Conservation (phyloP, 768 basidiomycete species). For the Cystobasidium ongulense region DNA sequence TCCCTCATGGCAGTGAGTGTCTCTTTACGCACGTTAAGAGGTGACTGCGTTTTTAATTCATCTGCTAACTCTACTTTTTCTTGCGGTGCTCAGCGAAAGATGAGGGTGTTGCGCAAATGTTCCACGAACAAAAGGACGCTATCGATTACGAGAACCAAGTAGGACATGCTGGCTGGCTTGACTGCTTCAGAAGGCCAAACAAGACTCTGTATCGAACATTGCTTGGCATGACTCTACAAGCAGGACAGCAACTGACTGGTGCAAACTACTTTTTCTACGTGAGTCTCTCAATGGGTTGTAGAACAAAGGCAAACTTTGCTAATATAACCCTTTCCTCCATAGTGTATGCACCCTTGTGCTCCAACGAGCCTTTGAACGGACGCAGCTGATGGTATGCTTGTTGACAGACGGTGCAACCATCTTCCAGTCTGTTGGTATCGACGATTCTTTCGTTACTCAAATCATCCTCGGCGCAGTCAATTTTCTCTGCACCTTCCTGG, state of each 20-base stretch:
- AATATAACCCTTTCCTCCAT: background rate
- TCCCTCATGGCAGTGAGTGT: slow-evolving; percentile 2
- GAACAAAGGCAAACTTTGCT: background rate
- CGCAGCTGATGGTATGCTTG: background rate
- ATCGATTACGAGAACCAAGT: slow-evolving; percentile 52
- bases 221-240: slow-evolving; percentile 58
- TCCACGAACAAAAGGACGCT: slow-evolving; percentile 54
- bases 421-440: slow-evolving; percentile 60
- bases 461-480: slow-evolving; percentile 69
- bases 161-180: slow-evolving; percentile 55
- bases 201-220: slow-evolving; percentile 54
- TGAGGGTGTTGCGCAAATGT: slow-evolving; percentile 41
- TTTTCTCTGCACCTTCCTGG: slow-evolving; percentile 58
- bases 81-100: slow-evolving; percentile 20
- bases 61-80: background rate
- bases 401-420: slow-evolving; percentile 52
- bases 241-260: slow-evolving; percentile 64
- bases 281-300: background rate
- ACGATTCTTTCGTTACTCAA: slow-evolving; percentile 62
- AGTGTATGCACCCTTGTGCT: slow-evolving; percentile 3
- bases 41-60: too few species aligned
- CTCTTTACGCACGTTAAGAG: too few species aligned
- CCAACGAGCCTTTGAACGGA: slow-evolving; percentile 32
- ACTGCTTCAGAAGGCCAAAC: slow-evolving; percentile 56
- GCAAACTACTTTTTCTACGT: slow-evolving; percentile 37